Evolutionary conservation across 306 rosid genomes (phyloP).

Genomic region (Begonia loranthoides): DNA sequence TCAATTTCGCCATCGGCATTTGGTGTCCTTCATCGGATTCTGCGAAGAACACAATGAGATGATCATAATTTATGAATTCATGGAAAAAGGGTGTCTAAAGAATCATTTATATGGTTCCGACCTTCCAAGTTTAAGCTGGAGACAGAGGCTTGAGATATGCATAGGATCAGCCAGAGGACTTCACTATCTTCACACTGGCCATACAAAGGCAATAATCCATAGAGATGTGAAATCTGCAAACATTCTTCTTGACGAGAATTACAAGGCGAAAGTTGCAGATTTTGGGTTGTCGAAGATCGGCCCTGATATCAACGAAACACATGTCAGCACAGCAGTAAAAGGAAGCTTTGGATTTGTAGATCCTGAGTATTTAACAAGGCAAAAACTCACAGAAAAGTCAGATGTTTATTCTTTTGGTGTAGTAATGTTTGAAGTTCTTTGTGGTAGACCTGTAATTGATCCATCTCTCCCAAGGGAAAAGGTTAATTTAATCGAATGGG

Average conservation of each 20-base stretch:
- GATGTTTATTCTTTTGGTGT: constrained; percentile 69
- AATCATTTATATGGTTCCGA: constrained; percentile 39
- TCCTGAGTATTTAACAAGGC: constrained; percentile 53
- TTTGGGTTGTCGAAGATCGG: constrained; percentile 60
- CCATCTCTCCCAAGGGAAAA: constrained; percentile 47
- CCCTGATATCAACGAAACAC: constrained; percentile 42
- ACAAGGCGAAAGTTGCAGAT: constrained; percentile 61
- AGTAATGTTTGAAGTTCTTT: constrained; percentile 58
- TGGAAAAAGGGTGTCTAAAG: constrained; percentile 53
- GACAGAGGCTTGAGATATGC: constrained; percentile 51
- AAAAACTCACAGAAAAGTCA: constrained; percentile 55
- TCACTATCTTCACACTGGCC: constrained; percentile 69
- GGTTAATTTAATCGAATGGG: constrained; percentile 49
- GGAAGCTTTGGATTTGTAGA: constrained; percentile 79
- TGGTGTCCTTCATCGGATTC: constrained; percentile 60
- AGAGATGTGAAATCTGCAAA: constrained; percentile 69
- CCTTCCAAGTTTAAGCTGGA: constrained; percentile 38
- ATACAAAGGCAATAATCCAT: constrained; percentile 50
- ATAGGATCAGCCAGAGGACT: constrained; percentile 74
- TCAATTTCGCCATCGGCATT: constrained; percentile 55
- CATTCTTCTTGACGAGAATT: constrained; percentile 47
- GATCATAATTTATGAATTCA: constrained; percentile 52
- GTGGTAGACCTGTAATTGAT: constrained; percentile 59
- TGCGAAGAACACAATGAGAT: constrained; percentile 47
- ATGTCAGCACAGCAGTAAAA: constrained; percentile 62